A percentile compares a stretch with the other conserved stretches of the same genome.
Conservation (phyloP, 768 basidiomycete species). For the Phaeotremella fagi region DNA sequence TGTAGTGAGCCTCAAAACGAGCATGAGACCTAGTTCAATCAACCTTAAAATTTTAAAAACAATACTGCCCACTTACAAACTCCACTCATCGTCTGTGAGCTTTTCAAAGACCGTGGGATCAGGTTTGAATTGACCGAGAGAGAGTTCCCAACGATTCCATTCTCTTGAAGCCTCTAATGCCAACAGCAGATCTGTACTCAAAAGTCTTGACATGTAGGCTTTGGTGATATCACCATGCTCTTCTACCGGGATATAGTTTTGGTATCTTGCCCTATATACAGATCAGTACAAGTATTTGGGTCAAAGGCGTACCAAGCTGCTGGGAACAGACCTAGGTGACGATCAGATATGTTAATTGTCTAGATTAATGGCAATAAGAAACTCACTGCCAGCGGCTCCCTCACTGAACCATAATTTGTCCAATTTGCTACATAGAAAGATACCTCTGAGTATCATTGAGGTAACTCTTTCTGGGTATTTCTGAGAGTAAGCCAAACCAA, state of each 20-base stretch:
- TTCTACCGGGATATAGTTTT: slow-evolving; percentile 71
- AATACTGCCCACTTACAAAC: neutral
- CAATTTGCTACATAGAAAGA: slow-evolving; percentile 75
- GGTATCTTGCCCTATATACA: slow-evolving; percentile 67
- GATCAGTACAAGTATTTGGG: neutral
- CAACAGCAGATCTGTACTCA: slow-evolving; percentile 62
- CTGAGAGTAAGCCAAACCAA: slow-evolving; percentile 80
- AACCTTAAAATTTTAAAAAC: neutral
- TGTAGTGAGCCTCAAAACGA: slow-evolving; percentile 66
- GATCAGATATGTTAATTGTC: neutral
- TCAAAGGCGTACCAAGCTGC: slow-evolving; percentile 67
- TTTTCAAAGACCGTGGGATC: neutral
- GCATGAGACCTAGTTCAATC: neutral
- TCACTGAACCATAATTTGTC: slow-evolving; percentile 94
- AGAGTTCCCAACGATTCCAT: slow-evolving; percentile 80
- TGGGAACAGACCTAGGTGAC: slow-evolving; percentile 56
- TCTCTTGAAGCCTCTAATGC: slow-evolving; percentile 69
- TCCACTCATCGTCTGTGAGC: neutral
- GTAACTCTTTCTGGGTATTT: slow-evolving; percentile 74
- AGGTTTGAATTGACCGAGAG: neutral
- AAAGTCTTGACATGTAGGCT: slow-evolving; percentile 76
- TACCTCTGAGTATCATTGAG: slow-evolving; percentile 71
- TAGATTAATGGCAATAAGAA: neutral
- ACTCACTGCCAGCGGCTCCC: slow-evolving; percentile 56
- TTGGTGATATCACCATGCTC: slow-evolving; percentile 71